Evolutionary conservation across 2,329 filamentous ascomycete species (phyloP).

Genomic region (Verticillium nubilum): DNA sequence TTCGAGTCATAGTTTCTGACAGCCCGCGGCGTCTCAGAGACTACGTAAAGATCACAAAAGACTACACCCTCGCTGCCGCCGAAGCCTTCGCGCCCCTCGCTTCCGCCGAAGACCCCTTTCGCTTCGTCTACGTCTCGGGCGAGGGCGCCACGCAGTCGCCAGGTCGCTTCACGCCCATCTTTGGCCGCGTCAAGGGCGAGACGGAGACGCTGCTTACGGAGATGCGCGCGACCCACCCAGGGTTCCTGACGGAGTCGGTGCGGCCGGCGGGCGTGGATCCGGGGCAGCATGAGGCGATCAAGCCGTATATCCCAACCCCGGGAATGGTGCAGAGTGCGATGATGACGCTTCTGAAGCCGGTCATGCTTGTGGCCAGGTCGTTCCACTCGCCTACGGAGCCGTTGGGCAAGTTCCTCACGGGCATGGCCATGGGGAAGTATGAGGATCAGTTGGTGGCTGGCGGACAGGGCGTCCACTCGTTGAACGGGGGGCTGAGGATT

Average conservation of each 20-base stretch:
- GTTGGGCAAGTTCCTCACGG: conserved; percentile 36
- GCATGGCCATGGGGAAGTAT: conserved; percentile 38
- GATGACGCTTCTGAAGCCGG: conserved; percentile 15
- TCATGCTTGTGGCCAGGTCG: conserved; percentile 15
- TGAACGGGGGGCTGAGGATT: conserved; percentile 27
- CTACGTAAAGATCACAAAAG: conserved; percentile 63
- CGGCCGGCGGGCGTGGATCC: conserved; percentile 57
- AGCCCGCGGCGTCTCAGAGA: conserved; percentile 29
- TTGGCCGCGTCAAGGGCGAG: conserved; percentile 61
- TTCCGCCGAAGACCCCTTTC: conserved; percentile 44
- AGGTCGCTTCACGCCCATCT: conserved; percentile 49
- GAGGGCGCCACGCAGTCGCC: conserved; percentile 54
- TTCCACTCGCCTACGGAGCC: conserved; percentile 35
- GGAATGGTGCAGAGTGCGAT: conserved; percentile 11
- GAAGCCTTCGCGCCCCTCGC: conserved; percentile 49
- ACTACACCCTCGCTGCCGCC: conserved; percentile 60
- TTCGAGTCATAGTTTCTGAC: no score
- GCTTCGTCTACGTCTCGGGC: conserved; percentile 68
- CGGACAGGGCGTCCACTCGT: conserved; percentile 22
- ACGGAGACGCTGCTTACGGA: conserved; percentile 55
- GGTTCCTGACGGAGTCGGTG: conserved; percentile 49
- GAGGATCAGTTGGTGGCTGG: conserved; percentile 16
- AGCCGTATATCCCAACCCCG: conserved; percentile 32
- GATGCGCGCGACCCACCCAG: conserved; percentile 35
- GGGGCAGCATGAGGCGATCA: conserved; percentile 31